A percentile compares a stretch with the other conserved stretches of the same genome.
These are phyloP conservation scores for Rosa persica DNA, from an alignment of 306 rosid genomes.

Conservation along the genomic window DNA sequence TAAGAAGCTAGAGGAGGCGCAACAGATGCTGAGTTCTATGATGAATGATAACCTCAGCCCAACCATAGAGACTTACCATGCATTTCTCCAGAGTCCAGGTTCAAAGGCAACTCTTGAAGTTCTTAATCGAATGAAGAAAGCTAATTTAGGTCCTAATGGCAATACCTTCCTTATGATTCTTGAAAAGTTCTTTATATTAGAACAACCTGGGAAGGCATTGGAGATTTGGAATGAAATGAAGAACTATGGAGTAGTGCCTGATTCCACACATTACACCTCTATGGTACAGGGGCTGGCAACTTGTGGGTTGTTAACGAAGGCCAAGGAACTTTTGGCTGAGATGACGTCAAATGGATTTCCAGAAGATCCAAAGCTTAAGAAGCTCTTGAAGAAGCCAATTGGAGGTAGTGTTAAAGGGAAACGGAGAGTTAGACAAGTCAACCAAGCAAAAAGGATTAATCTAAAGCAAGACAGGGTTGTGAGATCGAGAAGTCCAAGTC, in stretches of 20 bases:
- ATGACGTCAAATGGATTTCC: slow-evolving; percentile 56
- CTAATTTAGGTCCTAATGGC: slow-evolving; percentile 57
- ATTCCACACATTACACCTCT: slow-evolving; percentile 47
- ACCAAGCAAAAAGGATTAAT: slow-evolving; percentile 24
- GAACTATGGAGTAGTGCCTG: slow-evolving; percentile 48
- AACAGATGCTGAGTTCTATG: slow-evolving; percentile 57
- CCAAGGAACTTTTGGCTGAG: slow-evolving; percentile 60
- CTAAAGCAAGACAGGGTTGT: slow-evolving; percentile 27
- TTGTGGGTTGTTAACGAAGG: slow-evolving; percentile 55
- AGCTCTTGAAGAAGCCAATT: slow-evolving; percentile 54
- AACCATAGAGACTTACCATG: slow-evolving; percentile 74
- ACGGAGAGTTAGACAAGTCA: slow-evolving; percentile 27
- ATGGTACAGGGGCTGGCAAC: slow-evolving; percentile 71
- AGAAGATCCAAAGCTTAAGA: slow-evolving; percentile 63
- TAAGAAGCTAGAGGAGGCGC: slow-evolving; percentile 61
- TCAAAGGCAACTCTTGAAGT: slow-evolving; percentile 62
- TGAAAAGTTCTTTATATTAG: slow-evolving; percentile 47
- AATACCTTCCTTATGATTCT: slow-evolving; percentile 60
- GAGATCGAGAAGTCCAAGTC: slow-evolving; percentile 30
- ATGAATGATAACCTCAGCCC: slow-evolving; percentile 59
- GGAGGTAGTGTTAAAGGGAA: slow-evolving; percentile 26
- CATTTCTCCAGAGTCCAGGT: slow-evolving; percentile 63
- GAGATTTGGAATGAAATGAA: slow-evolving; percentile 71
- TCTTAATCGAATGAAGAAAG: slow-evolving; percentile 58
- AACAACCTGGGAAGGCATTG: slow-evolving; percentile 70